Conservation (phyloP, 164 flowering plant species). For the Nymphaea colorata region DNA sequence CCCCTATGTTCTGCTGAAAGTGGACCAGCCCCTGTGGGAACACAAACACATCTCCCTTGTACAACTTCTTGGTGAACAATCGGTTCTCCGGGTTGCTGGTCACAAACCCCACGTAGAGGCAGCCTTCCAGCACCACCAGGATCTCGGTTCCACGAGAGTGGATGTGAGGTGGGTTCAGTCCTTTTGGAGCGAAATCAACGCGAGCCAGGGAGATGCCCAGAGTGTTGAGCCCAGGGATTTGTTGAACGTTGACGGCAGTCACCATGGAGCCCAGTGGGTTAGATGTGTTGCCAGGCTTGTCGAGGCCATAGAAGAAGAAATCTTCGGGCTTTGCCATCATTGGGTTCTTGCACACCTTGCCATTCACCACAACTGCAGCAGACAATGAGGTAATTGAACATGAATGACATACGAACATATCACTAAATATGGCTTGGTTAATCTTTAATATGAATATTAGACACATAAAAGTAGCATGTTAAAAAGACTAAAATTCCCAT, state of each 20-base stretch:
- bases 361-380: background rate
- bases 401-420: no score
- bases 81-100: constrained; percentile 5
- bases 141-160: constrained; percentile 7
- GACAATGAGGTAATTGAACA: no score
- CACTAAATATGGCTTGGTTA: no score
- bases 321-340: background rate
- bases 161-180: constrained; percentile 4
- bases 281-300: constrained; percentile 1
- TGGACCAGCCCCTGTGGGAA: constrained; percentile 9
- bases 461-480: no score
- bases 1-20: constrained; percentile 3
- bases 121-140: constrained; percentile 4
- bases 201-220: constrained; percentile 6
- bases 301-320: constrained; percentile 1
- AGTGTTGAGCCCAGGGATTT: constrained; percentile 8
- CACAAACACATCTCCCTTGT: constrained; percentile 9
- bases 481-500: no score
- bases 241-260: constrained; percentile 2
- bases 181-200: constrained; percentile 1
- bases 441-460: no score
- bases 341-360: constrained; percentile 2
- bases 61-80: constrained; percentile 1
- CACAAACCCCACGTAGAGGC: constrained; percentile 5
- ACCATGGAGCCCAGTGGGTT: constrained; percentile 2